These are phyloP conservation scores for Gossypium turneri DNA, from an alignment of 345 rosid species.

Conservation along the genomic window DNA sequence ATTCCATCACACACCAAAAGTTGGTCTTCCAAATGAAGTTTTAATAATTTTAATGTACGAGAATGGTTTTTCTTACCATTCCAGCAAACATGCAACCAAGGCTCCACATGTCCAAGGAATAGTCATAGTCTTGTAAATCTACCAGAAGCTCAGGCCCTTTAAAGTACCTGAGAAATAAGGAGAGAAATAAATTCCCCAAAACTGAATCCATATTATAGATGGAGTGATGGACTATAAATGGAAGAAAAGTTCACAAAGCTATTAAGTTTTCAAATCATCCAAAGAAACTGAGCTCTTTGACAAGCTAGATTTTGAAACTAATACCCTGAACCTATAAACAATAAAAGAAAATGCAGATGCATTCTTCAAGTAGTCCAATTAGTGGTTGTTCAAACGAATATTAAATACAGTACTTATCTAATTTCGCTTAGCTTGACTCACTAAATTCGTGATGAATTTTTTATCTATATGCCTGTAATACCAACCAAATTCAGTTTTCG, in stretches of 20 bases:
- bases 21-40: neutral
- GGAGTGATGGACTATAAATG: neutral
- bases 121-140: conserved; percentile 92
- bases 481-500: neutral
- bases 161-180: conserved; percentile 50
- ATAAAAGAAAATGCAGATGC: neutral
- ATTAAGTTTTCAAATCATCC: neutral
- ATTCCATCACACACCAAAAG: neutral
- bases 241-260: conserved; percentile 2
- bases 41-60: neutral
- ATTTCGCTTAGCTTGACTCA: neutral
- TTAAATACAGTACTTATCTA: neutral
- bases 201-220: conserved; percentile 11
- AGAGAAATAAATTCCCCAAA: conserved; percentile 9
- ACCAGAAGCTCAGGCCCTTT: conserved; percentile 98
- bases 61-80: conserved; percentile 57
- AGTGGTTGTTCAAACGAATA: neutral
- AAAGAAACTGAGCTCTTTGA: neutral
- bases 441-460: neutral
- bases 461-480: neutral
- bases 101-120: conserved; percentile 99
- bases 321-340: neutral
- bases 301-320: neutral
- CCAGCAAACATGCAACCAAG: conserved; percentile 99
- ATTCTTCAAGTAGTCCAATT: neutral